Evolutionary conservation across 306 rosid genomes (phyloP), one percentile per base, ranked within the genome.

Genomic region (Quercus glauca): DNA sequence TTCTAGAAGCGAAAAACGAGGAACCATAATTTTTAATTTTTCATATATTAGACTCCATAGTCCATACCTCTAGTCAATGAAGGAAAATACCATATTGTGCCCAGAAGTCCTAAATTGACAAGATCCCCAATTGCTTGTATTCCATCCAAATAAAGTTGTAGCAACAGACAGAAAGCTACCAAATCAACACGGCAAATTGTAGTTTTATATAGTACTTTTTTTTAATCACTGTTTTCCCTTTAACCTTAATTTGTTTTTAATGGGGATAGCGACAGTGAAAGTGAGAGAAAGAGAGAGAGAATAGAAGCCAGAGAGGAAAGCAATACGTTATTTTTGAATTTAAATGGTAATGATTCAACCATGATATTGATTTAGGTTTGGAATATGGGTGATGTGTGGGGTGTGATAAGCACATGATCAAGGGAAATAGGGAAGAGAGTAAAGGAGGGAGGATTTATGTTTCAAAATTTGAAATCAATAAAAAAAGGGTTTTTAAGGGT

Each of bases 381-480:
- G 72, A 76, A 73, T 73, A 76, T 80, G 80, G 81, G 74, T 41
- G 55, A 77, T 79, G 82, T 78, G 88, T 80, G 83, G 88, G 82
- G 58, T 55, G 70, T 73, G 79, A 67, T 49, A 80, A 41, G 58
- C 63, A 64, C 78, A 61, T 41, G 12, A 41, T 61, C 20, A 3
- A 10, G 51, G 37, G 13, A 28, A 6, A 37, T 12, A 31, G 15
- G 31, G 79, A 80, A 79, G 67, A 15, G 73, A 83, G 73, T 85
- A 86, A 71, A 80, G 80, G 82, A 80, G 59, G 81, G 80, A 78
- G 76, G 76, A 81, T 45, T 35, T 20, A 64, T 76, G 87, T 92
- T 94, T 94, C 97, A 92, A 94, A 94, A 33, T 93, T 94, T 90
- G 94, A 94, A 92, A 90, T 89, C 65, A 77, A 64, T 80, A 64